Conservation (phyloP, 2,329 filamentous ascomycete genomes). For the Pezicula radicicola region DNA sequence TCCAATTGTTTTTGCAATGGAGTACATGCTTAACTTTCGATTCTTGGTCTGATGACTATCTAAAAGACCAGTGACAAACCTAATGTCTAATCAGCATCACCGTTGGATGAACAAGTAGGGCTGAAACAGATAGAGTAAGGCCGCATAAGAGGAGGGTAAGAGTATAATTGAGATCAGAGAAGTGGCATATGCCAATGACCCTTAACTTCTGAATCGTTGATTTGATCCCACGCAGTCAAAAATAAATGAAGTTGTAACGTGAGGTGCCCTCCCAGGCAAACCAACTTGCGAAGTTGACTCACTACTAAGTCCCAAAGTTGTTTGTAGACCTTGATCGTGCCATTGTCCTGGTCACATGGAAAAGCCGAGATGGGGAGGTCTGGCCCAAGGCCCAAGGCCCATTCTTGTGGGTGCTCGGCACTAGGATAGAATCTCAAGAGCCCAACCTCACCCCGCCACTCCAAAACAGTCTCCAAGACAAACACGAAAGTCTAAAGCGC, state of each 20-base stretch:
- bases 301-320: too few relatives aligned
- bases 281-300: too few relatives aligned
- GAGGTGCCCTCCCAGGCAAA: too few relatives aligned
- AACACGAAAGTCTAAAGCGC: not conserved
- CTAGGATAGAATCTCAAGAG: not conserved
- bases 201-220: too few relatives aligned
- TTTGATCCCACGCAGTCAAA: too few relatives aligned
- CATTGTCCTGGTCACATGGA: too few relatives aligned
- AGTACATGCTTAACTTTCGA: conserved; percentile 70
- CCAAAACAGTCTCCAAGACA: not conserved
- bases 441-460: not conserved
- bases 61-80: conserved; percentile 77
- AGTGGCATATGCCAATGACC: not conserved
- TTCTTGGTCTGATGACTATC: conserved; percentile 69
- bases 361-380: too few relatives aligned
- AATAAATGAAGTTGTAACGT: too few relatives aligned
- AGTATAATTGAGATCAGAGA: not conserved
- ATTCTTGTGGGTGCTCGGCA: too few relatives aligned
- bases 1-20: conserved; percentile 63
- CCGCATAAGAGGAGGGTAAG: not conserved
- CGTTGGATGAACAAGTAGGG: not conserved
- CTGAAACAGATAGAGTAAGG: not conserved
- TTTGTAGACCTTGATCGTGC: too few relatives aligned
- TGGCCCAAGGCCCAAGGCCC: too few relatives aligned
- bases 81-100: conserved; percentile 27